phyloP scores from a whole-genome alignment of 2,329 filamentous ascomycete species.

The Catunica adiposa region DNA sequence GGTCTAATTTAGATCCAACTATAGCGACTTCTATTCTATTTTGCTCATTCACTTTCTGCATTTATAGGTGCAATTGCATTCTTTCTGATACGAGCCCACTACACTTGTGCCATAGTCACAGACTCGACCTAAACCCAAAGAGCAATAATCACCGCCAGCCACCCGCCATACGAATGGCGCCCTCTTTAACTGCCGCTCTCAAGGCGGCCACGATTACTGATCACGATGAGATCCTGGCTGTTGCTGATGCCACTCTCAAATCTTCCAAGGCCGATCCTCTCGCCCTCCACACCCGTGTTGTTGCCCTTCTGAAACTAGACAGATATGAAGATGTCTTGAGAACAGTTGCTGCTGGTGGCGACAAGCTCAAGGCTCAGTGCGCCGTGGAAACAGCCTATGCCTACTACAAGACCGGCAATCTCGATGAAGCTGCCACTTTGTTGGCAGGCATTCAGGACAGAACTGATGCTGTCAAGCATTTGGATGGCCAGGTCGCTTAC shows the following conservation, averaged over 20 bases:
- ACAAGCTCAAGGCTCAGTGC: conserved; percentile 43
- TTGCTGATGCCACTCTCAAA: conserved; percentile 44
- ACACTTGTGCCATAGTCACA: too few relatives aligned
- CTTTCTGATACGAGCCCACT: not conserved
- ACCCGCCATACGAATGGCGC: conserved; percentile 3
- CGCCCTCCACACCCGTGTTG: conserved; percentile 52
- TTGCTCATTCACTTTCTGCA: not conserved
- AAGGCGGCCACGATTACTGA: conserved; percentile 43
- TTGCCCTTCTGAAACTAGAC: conserved; percentile 67
- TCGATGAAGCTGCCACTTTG: conserved; percentile 38
- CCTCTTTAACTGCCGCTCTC: conserved; percentile 33
- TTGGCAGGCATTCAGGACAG: not conserved
- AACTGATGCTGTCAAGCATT: conserved; percentile 30
- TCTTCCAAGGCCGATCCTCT: conserved; percentile 40
- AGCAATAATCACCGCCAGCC: not conserved
- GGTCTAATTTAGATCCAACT: not conserved
- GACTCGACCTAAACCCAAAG: not conserved
- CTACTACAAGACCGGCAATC: conserved; percentile 62
- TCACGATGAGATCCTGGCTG: conserved; percentile 55
- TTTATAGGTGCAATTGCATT: not conserved
- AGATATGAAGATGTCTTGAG: conserved; percentile 63
- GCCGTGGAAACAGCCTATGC: conserved; percentile 61
- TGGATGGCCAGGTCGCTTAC: conserved; percentile 54
- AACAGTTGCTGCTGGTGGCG: conserved; percentile 46
- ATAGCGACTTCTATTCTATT: not conserved